Percentiles rank a stretch among this genome's conserved stretches.
These are phyloP conservation scores for Daedaleopsis sinensis DNA, from an alignment of 768 basidiomycete species.

Conservation along the genomic window DNA sequence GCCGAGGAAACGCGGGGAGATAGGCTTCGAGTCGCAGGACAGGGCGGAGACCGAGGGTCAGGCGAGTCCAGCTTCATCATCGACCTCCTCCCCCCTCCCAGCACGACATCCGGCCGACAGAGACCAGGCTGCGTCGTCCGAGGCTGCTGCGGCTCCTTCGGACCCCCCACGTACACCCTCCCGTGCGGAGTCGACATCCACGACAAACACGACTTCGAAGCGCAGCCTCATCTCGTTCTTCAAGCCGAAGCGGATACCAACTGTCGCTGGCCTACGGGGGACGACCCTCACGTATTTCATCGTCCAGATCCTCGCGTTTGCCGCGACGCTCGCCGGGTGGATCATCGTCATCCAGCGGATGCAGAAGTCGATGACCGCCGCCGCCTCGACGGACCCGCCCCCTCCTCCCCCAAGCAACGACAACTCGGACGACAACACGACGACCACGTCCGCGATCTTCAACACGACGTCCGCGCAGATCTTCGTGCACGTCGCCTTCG, in stretches of 20 bases:
- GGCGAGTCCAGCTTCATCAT: conserved; percentile 12
- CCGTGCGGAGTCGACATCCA: conserved; percentile 10
- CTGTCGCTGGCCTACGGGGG: conserved; percentile 47
- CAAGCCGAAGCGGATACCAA: conserved; percentile 40
- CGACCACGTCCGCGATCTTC: conserved; percentile 6
- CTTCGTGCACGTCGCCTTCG: conserved; percentile 68
- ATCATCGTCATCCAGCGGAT: conserved; percentile 41
- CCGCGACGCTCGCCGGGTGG: conserved; percentile 60
- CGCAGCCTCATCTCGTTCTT: conserved; percentile 42
- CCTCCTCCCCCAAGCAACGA: neutral
- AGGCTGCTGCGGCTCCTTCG: conserved; percentile 20
- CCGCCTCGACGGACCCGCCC: neutral
- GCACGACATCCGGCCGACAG: conserved; percentile 54
- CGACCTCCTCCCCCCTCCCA: conserved; percentile 35
- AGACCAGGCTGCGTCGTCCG: conserved; percentile 29
- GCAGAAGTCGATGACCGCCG: conserved; percentile 8
- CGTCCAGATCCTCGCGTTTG: conserved; percentile 42
- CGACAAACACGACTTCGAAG: conserved; percentile 33
- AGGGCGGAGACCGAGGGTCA: conserved; percentile 22
- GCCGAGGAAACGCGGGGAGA: conserved; percentile 66
- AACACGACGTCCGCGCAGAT: conserved; percentile 34
- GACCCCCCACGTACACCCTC: conserved; percentile 19
- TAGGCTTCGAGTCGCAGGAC: conserved; percentile 52
- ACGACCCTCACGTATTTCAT: conserved; percentile 46
- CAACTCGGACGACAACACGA: neutral